phyloP scores from a whole-genome alignment of 805 yeast species.

The Limtongia smithiae region DNA sequence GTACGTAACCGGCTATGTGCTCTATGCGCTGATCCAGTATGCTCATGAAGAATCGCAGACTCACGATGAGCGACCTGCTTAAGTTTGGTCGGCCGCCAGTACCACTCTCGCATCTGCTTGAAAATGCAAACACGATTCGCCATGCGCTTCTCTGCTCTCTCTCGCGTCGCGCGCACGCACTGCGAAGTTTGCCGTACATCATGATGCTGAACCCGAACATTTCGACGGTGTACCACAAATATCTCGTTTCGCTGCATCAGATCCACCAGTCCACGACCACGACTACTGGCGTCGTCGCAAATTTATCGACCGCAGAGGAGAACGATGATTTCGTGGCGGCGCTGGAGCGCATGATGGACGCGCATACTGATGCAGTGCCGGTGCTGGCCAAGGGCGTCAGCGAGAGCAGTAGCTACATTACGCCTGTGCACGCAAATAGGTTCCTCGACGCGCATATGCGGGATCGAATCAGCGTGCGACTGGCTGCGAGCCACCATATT shows the following conservation, averaged over 20 bases:
- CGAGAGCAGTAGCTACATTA: conserved; percentile 52
- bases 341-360: conserved; percentile 58
- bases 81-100: conserved; percentile 33
- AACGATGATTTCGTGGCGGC: conserved; percentile 52
- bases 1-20: neutral
- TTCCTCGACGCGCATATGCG: conserved; percentile 73
- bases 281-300: conserved; percentile 39
- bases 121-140: conserved; percentile 33
- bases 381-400: conserved; percentile 76
- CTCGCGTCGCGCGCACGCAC: conserved; percentile 65
- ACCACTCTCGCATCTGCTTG: conserved; percentile 32
- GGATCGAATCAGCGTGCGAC: conserved; percentile 82
- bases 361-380: conserved; percentile 82
- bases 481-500: conserved; percentile 82
- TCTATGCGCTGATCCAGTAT: neutral
- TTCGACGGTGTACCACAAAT: conserved; percentile 68
- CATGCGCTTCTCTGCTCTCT: conserved; percentile 38
- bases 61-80: conserved; percentile 28
- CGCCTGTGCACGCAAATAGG: conserved; percentile 49
- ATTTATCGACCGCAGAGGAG: conserved; percentile 53
- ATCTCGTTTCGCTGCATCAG: conserved; percentile 51
- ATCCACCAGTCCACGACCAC: conserved; percentile 48
- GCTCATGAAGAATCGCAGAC: neutral
- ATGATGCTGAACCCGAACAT: conserved; percentile 84
- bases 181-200: conserved; percentile 75